phyloP scores from a whole-genome alignment of 2,329 filamentous ascomycete species.

The Sporothrix curviconia region DNA sequence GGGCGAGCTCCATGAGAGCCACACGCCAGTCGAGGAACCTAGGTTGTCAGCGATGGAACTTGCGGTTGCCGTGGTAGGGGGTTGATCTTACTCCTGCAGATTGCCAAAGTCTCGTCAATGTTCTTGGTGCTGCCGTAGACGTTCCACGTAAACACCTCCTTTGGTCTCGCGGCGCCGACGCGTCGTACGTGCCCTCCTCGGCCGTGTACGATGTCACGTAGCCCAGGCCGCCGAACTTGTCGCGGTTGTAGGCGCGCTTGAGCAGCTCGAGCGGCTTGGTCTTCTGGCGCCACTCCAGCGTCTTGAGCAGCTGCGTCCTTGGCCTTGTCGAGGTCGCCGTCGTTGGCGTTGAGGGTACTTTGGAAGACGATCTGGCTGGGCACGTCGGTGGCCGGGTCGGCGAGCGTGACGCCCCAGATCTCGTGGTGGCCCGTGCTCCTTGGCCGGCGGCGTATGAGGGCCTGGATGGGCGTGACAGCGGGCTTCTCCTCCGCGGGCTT shows the following conservation, averaged over 20 bases:
- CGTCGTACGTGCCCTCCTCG: slow-evolving; percentile 37
- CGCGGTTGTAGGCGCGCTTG: slow-evolving; percentile 55
- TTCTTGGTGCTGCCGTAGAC: slow-evolving; percentile 85
- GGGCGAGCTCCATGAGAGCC: slow-evolving; percentile 80
- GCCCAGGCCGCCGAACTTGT: slow-evolving; percentile 71
- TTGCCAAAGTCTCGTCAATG: slow-evolving; percentile 76
- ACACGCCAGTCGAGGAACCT: slow-evolving; percentile 89
- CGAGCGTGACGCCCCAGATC: slow-evolving; percentile 79
- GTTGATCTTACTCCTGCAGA: slow-evolving; percentile 64
- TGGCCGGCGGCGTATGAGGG: slow-evolving; percentile 23
- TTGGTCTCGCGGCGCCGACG: slow-evolving; percentile 31
- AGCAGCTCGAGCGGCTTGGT: slow-evolving; percentile 64
- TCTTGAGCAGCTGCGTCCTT: slow-evolving; percentile 71
- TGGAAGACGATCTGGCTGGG: slow-evolving; percentile 80
- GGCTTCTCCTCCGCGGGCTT: slow-evolving; percentile 3
- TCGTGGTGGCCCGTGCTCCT: slow-evolving; percentile 38
- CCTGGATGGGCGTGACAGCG: slow-evolving; percentile 14
- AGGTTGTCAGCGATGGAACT: too few relatives aligned
- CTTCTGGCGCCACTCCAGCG: slow-evolving; percentile 75
- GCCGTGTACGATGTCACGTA: slow-evolving; percentile 68
- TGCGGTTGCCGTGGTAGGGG: too few relatives aligned
- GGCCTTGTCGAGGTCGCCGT: slow-evolving; percentile 65
- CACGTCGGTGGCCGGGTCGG: slow-evolving; percentile 47
- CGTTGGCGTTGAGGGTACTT: slow-evolving; percentile 90
- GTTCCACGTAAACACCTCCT: slow-evolving; percentile 80